Percentiles rank a stretch among this genome's conserved stretches.
Evolutionary conservation across 805 yeast species (phyloP).

Genomic region (Nakazawaea anatomiae): DNA sequence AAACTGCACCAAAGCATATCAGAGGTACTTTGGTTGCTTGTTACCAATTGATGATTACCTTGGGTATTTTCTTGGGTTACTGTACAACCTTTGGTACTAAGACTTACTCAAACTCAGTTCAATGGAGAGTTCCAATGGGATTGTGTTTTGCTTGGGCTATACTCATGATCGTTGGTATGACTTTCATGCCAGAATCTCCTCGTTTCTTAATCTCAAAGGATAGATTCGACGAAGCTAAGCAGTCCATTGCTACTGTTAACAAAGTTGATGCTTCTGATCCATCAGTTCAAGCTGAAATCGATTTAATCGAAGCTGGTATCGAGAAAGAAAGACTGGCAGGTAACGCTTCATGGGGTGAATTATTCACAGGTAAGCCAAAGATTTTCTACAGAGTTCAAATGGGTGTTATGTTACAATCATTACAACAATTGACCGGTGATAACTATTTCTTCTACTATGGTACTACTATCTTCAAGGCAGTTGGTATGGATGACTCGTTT

Average conservation of each 20-base stretch:
- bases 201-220: conserved; percentile 49
- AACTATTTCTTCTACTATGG: conserved; percentile 66
- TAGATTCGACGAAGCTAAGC: conserved; percentile 46
- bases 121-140: conserved; percentile 65
- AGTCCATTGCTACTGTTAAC: conserved; percentile 52
- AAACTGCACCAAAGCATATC: conserved; percentile 61
- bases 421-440: conserved; percentile 59
- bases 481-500: conserved; percentile 53
- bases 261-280: conserved; percentile 49
- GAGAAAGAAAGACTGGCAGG: conserved; percentile 60
- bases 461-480: conserved; percentile 51
- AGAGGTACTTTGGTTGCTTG: conserved; percentile 70
- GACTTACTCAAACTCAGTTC: conserved; percentile 41
- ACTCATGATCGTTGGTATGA: conserved; percentile 43
- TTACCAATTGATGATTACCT: conserved; percentile 64
- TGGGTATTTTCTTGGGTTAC: conserved; percentile 68
- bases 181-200: conserved; percentile 66
- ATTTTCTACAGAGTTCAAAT: conserved; percentile 47
- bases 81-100: conserved; percentile 62
- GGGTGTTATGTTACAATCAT: conserved; percentile 54
- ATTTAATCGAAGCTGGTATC: conserved; percentile 51
- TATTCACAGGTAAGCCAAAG: conserved; percentile 59
- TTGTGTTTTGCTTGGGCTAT: conserved; percentile 47
- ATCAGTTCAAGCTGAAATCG: conserved; percentile 47
- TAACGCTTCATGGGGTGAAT: conserved; percentile 58